phyloP scores from a whole-genome alignment of 495 filamentous ascomycete species.

The Lasiosphaeria miniovina region DNA sequence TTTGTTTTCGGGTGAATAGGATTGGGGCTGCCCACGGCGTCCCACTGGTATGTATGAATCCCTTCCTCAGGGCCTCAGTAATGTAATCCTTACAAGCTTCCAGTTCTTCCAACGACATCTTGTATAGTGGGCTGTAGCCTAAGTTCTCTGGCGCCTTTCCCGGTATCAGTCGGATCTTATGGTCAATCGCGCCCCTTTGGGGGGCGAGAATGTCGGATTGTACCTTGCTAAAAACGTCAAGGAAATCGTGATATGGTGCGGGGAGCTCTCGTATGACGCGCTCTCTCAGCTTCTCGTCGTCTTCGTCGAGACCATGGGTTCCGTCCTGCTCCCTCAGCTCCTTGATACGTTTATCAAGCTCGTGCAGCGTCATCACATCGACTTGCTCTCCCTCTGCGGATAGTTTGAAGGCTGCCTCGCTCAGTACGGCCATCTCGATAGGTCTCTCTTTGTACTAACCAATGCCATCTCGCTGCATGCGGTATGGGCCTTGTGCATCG shows the following conservation, averaged over 20 bases:
- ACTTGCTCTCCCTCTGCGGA: too few species aligned
- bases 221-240: conserved; percentile 7
- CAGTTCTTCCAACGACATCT: conserved; percentile 26
- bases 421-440: too few species aligned
- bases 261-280: neutral
- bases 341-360: neutral
- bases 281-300: neutral
- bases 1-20: conserved; percentile 35
- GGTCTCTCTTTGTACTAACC: too few species aligned
- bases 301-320: conserved; percentile 3
- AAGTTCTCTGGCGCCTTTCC: neutral
- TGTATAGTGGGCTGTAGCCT: conserved; percentile 22
- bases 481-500: too few species aligned
- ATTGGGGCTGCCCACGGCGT: conserved; percentile 28
- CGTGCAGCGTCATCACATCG: neutral
- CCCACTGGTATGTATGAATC: conserved; percentile 7
- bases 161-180: neutral
- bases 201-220: too few species aligned
- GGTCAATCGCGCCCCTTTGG: neutral
- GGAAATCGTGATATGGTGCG: too few species aligned
- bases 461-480: too few species aligned
- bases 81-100: conserved; percentile 15
- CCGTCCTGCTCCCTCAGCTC: neutral
- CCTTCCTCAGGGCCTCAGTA: conserved; percentile 12
- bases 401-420: too few species aligned